Conservation (phyloP, 441 rosid species). For the Pelargonium myrrhifolium region DNA sequence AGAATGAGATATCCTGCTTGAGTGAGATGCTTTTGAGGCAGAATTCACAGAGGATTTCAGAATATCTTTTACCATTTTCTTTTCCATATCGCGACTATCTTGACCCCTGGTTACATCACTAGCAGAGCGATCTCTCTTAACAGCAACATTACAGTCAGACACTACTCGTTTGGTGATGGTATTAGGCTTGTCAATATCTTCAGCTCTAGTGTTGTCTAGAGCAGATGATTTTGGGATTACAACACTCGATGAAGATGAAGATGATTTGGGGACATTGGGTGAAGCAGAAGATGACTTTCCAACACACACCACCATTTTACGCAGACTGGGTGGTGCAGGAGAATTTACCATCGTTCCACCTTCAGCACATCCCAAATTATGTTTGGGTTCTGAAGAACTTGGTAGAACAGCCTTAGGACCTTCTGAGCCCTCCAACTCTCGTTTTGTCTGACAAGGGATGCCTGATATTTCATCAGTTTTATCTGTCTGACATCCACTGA, state of each 20-base stretch:
- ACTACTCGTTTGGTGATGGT: constrained; percentile 26
- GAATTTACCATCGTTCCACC: constrained; percentile 28
- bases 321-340: constrained; percentile 30
- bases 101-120: constrained; percentile 34
- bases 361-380: constrained; percentile 27
- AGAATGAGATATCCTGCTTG: constrained; percentile 43
- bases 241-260: constrained; percentile 28
- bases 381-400: constrained; percentile 33
- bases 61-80: constrained; percentile 39
- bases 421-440: constrained; percentile 31
- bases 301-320: constrained; percentile 33
- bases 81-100: constrained; percentile 32
- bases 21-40: constrained; percentile 32
- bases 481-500: constrained; percentile 29
- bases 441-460: constrained; percentile 26
- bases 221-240: constrained; percentile 31
- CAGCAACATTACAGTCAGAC: constrained; percentile 28
- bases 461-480: constrained; percentile 24
- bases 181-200: constrained; percentile 34
- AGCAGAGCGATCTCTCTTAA: constrained; percentile 39
- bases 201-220: constrained; percentile 36
- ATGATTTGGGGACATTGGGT: constrained; percentile 30
- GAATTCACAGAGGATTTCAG: constrained; percentile 31
- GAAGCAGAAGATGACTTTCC: constrained; percentile 39
- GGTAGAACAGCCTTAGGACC: constrained; percentile 27